Percentiles rank a stretch among this genome's conserved stretches.
phyloP scores from a whole-genome alignment of 2,329 filamentous ascomycete species.

The Penicillium concentricum region DNA sequence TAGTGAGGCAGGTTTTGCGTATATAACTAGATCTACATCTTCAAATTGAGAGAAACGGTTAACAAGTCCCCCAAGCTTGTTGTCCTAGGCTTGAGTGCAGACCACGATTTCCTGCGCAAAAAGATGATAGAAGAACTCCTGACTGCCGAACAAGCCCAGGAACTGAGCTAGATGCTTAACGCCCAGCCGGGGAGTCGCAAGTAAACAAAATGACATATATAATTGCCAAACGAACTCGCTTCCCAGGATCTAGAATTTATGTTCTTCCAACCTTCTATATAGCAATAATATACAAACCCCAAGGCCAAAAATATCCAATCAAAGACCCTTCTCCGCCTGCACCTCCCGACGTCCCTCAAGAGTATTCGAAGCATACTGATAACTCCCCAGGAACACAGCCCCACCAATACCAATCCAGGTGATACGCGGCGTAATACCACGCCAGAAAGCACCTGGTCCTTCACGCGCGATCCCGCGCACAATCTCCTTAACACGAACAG shows the following conservation, averaged over 20 bases:
- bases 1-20: too few relatives aligned
- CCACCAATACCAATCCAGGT: conserved; percentile 95
- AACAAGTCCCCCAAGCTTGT: too few relatives aligned
- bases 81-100: too few relatives aligned
- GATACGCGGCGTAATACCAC: conserved; percentile 70
- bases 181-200: neutral
- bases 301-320: neutral
- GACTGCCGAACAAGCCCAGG: conserved; percentile 46
- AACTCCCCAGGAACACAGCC: conserved; percentile 90
- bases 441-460: conserved; percentile 48
- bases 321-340: conserved; percentile 10
- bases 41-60: too few relatives aligned
- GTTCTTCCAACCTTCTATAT: conserved; percentile 7
- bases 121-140: conserved; percentile 56
- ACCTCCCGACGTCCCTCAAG: conserved; percentile 49
- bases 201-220: neutral
- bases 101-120: conserved; percentile 62
- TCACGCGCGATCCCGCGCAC: conserved; percentile 62
- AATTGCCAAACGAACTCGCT: neutral
- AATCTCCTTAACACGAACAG: conserved; percentile 48
- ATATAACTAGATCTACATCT: too few relatives aligned
- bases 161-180: neutral
- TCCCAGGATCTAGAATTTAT: neutral
- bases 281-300: conserved; percentile 15
- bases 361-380: conserved; percentile 82